These are phyloP conservation scores for Mitragyna speciosa DNA, from an alignment of 257 asterid species.

Conservation along the genomic window DNA sequence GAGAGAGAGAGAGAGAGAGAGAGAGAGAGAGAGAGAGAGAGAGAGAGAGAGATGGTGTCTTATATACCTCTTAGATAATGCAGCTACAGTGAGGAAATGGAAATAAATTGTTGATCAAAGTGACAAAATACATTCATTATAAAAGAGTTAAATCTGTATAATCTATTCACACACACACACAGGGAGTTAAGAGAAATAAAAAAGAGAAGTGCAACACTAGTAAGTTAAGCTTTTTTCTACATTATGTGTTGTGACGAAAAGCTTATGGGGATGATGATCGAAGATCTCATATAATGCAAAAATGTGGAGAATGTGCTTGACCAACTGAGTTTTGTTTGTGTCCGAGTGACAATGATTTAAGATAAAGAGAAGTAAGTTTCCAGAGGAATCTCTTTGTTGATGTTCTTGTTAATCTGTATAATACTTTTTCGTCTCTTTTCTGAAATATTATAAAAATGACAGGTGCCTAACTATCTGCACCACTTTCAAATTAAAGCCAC, in stretches of 20 bases:
- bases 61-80: neutral
- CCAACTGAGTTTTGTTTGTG: conserved; percentile 2
- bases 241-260: no score
- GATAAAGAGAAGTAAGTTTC: conserved; percentile 10
- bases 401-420: neutral
- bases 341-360: conserved; percentile 15
- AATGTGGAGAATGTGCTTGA: neutral
- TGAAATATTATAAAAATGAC: neutral
- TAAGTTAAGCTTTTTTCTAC: neutral
- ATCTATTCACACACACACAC: no score
- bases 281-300: neutral
- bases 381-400: conserved; percentile 16
- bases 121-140: no score
- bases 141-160: neutral
- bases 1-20: neutral
- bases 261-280: no score
- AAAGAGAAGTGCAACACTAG: no score
- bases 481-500: conserved; percentile 8
- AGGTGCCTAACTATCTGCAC: conserved; percentile 14
- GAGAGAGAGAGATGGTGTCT: neutral
- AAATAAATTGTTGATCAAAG: no score
- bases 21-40: no score
- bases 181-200: no score
- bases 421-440: neutral
- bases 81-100: neutral